These are phyloP conservation scores for Amanita inopinata DNA, from an alignment of 768 basidiomycete species.

Conservation along the genomic window DNA sequence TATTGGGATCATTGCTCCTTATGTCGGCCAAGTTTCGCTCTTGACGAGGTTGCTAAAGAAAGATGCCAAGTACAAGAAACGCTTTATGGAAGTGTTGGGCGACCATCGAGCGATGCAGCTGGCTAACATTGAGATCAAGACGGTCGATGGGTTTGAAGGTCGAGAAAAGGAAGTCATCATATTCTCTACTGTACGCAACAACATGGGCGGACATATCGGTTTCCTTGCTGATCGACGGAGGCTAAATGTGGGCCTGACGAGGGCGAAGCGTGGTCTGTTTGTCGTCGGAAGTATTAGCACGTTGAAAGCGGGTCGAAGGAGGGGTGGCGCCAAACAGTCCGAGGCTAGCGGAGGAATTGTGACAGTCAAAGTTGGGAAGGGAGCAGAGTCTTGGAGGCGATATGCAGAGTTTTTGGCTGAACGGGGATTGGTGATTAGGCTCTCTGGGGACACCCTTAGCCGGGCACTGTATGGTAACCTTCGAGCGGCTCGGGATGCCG, in stretches of 20 bases:
- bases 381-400: slow-evolving; percentile 48
- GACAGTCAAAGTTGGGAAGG: slow-evolving; percentile 29
- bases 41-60: slow-evolving; percentile 56
- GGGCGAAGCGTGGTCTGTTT: slow-evolving; percentile 80
- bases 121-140: slow-evolving; percentile 71
- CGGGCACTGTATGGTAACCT: slow-evolving; percentile 32
- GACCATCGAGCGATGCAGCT: slow-evolving; percentile 57
- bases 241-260: slow-evolving; percentile 85
- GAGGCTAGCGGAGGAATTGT: slow-evolving; percentile 11
- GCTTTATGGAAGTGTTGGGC: slow-evolving; percentile 56
- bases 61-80: slow-evolving; percentile 39
- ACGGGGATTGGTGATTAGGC: slow-evolving; percentile 39
- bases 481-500: slow-evolving; percentile 13
- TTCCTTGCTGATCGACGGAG: slow-evolving; percentile 82
- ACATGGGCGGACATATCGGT: slow-evolving; percentile 67
- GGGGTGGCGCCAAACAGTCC: slow-evolving; percentile 14
- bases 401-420: slow-evolving; percentile 49
- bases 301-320: slow-evolving; percentile 35
- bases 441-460: slow-evolving; percentile 33
- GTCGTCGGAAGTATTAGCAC: slow-evolving; percentile 69
- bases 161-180: slow-evolving; percentile 89
- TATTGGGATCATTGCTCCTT: slow-evolving; percentile 91
- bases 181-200: slow-evolving; percentile 86
- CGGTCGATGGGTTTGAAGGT: slow-evolving; percentile 92
- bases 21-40: slow-evolving; percentile 76